These are phyloP conservation scores for Termitomyces sp. DNA, from an alignment of 768 basidiomycete species.

Conservation along the genomic window DNA sequence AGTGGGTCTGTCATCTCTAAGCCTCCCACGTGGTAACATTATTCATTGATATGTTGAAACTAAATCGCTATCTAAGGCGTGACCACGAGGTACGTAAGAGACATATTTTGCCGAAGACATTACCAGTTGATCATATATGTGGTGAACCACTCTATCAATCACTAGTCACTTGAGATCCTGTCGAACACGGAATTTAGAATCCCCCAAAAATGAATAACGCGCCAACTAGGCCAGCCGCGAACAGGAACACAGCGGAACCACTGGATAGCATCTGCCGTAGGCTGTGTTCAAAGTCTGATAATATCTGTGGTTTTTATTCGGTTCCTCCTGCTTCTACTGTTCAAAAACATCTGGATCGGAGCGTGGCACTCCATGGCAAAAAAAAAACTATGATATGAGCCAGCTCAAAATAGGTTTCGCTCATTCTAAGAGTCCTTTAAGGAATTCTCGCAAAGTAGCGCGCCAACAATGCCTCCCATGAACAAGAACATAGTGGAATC, in stretches of 20 bases:
- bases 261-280: not conserved
- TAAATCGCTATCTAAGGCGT: too few relatives aligned
- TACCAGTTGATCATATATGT: not conserved
- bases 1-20: too few relatives aligned
- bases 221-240: not conserved
- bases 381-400: not conserved
- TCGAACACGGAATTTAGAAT: too few relatives aligned
- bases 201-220: too few relatives aligned
- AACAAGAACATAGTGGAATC: not conserved
- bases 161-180: not conserved
- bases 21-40: too few relatives aligned
- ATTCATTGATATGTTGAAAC: not conserved
- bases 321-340: not conserved
- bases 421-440: not conserved
- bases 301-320: too few relatives aligned
- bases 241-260: not conserved
- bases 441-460: too few relatives aligned
- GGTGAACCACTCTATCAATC: not conserved
- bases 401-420: not conserved
- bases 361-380: not conserved
- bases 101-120: not conserved
- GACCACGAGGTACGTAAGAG: not conserved
- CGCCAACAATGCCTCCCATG: not conserved
- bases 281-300: not conserved
- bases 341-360: too few relatives aligned